A percentile compares a stretch with the other conserved stretches of the same genome.
Evolutionary conservation across 345 rosid species (phyloP).

Genomic region (Clausena lansium): DNA sequence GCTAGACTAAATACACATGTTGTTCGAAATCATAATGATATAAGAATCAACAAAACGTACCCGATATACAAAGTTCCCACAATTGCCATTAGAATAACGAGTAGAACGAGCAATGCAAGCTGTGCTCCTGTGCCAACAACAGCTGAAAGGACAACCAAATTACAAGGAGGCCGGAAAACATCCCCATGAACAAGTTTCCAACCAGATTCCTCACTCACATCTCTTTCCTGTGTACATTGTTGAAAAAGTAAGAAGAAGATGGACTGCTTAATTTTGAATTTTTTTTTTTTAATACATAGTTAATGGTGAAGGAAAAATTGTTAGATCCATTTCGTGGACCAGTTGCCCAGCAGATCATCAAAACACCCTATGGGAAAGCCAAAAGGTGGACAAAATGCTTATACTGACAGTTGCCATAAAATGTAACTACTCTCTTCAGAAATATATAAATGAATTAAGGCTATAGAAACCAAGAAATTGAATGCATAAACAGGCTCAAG

Average conservation of each 20-base stretch:
- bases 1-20: no score
- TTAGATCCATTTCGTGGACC: background rate
- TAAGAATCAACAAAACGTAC: constrained; percentile 41
- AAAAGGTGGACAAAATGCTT: background rate
- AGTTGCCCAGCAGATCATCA: background rate
- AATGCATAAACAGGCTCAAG: constrained; percentile 10
- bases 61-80: constrained; percentile 86
- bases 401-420: background rate
- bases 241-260: constrained; percentile 7
- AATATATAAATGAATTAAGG: background rate
- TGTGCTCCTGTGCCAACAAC: constrained; percentile 97
- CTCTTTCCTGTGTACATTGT: constrained; percentile 65
- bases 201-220: constrained; percentile 95
- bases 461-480: background rate
- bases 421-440: background rate
- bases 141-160: constrained; percentile 75
- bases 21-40: background rate
- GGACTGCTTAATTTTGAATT: constrained; percentile 17
- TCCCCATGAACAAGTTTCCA: constrained; percentile 99
- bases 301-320: background rate
- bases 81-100: constrained; percentile 87
- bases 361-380: background rate
- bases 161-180: constrained; percentile 80
- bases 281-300: background rate
- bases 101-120: constrained; percentile 86